Base-by-base conservation (phyloP, 129 eudicot species). In the Chrysanthemum lavandulifolium region DNA sequence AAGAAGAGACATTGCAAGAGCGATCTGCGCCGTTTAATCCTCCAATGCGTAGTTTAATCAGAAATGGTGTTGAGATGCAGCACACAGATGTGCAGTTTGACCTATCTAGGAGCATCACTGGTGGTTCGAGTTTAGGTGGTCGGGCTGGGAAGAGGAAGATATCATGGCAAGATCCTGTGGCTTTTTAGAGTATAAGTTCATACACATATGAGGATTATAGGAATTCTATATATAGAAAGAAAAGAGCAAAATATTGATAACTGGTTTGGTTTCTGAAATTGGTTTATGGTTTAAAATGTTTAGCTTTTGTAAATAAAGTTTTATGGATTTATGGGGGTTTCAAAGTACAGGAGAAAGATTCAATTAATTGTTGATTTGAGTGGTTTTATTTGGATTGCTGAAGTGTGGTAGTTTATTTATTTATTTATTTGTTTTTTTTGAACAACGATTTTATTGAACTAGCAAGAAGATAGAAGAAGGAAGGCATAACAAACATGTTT, bases 111-210 rank as follows among this genome's bases (percentile, higher is more conserved):
- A 85, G 85, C 67, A 57, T 74, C 1, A 84, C 84, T 51, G 84
- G 83, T 23, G 85, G 82, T 16, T 71, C 62, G 5, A 55, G 31
- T 12, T 67, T 57, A 0, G 55, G 70, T 3, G 83, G 75, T 45
- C 79, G 85, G 40, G 71, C 69, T 15, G 88, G 85, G 77, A 92
- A 92, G 76, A 83, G 94, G 80, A 89, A 83, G 76, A 85, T 89
- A 19, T 86, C 94, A 4, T 92, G 97, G 97, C 97, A 92, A 81
- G 97, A 92, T 61, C 93, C 88, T 10, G 91, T 89, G 76, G 96
- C 91, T 33, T 40, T 40, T 40, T 40, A 40, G 10, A 40, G 47
- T 40, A 40, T 40, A 56, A 25, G 72, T 75, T 43, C 13, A 65
- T 64, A 16, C 19, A 3, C 4, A 36, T 3, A 36, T 0, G 36